Percentiles rank a stretch among this genome's conserved stretches.
These are phyloP conservation scores for Pythium scleroteichum DNA, from an alignment of 352 stramenopile species.

Conservation along the genomic window DNA sequence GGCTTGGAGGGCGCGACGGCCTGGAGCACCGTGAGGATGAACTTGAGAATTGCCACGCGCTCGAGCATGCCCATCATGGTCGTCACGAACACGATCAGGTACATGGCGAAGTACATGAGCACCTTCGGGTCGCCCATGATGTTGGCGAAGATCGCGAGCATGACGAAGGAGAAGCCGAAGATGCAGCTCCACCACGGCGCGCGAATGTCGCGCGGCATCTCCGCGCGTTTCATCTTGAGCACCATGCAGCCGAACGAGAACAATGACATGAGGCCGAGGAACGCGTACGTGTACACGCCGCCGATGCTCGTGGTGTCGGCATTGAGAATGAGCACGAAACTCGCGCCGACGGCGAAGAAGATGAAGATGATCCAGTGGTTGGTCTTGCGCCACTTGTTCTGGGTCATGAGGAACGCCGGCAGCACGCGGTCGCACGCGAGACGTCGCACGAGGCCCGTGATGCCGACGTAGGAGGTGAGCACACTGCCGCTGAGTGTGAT, in stretches of 20 bases:
- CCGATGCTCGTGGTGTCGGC: slow-evolving; percentile 91
- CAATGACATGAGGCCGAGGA: slow-evolving; percentile 93
- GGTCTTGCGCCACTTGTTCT: slow-evolving; percentile 85
- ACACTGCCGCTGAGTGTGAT: slow-evolving; percentile 93
- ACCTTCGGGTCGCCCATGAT: slow-evolving; percentile 83
- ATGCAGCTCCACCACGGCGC: slow-evolving; percentile 89
- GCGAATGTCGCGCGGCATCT: slow-evolving; percentile 84
- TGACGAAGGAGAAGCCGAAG: slow-evolving; percentile 79
- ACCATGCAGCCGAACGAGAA: slow-evolving; percentile 93
- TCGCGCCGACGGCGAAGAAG: slow-evolving; percentile 89
- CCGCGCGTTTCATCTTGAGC: slow-evolving; percentile 94
- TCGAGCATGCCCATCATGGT: slow-evolving; percentile 90
- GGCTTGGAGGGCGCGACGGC: not conserved
- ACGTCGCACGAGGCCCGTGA: slow-evolving; percentile 89
- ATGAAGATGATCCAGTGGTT: slow-evolving; percentile 93
- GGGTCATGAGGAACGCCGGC: slow-evolving; percentile 71
- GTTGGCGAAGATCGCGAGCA: slow-evolving; percentile 84
- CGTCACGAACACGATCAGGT: slow-evolving; percentile 78
- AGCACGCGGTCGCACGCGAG: slow-evolving; percentile 91
- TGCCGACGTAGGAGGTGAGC: slow-evolving; percentile 92
- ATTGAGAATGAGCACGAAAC: slow-evolving; percentile 88
- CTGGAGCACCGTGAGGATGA: slow-evolving; percentile 67
- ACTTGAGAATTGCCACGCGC: slow-evolving; percentile 45
- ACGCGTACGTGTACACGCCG: slow-evolving; percentile 95
- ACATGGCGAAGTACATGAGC: slow-evolving; percentile 89